These are phyloP conservation scores for Fagopyrum homotropicum DNA, from an alignment of 148 eudicot species.

Conservation along the genomic window DNA sequence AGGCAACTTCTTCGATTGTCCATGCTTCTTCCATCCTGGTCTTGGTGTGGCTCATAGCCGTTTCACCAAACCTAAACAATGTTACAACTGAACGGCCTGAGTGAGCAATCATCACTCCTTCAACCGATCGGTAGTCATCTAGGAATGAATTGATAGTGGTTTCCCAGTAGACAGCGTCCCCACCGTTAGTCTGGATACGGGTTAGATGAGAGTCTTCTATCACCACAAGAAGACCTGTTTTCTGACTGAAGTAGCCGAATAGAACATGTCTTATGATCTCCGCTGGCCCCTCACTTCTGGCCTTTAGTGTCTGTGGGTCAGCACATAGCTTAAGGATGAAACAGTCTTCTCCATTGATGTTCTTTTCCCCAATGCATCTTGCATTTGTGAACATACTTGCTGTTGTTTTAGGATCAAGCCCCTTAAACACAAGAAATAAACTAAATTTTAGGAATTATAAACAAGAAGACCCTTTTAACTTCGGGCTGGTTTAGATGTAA, in stretches of 20 bases:
- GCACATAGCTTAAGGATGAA: constrained; percentile 53
- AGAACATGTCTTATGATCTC: constrained; percentile 49
- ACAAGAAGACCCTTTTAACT: no score
- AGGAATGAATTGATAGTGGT: constrained; percentile 78
- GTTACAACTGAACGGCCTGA: constrained; percentile 91
- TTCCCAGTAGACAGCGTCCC: constrained; percentile 96
- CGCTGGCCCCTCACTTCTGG: constrained; percentile 41
- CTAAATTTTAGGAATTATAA: constrained; percentile 1
- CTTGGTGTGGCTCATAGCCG: constrained; percentile 72
- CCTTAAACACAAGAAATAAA: constrained; percentile 22
- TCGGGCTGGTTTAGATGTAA: no score
- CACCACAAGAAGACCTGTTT: constrained; percentile 54
- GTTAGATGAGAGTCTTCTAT: constrained; percentile 72
- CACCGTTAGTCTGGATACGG: constrained; percentile 77
- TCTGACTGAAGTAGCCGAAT: constrained; percentile 58
- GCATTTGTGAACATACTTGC: constrained; percentile 50
- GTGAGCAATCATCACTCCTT: constrained; percentile 93
- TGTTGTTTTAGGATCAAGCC: constrained; percentile 59
- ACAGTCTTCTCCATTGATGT: constrained; percentile 55
- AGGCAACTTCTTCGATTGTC: constrained; percentile 74
- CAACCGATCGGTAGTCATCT: constrained; percentile 76
- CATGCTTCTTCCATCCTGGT: constrained; percentile 75
- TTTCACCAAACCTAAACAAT: constrained; percentile 86
- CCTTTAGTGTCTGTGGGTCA: constrained; percentile 41
- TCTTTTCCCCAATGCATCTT: constrained; percentile 52